Percentiles rank a stretch among this genome's conserved stretches.
Evolutionary conservation across 179 eudicot genomes (phyloP).

Genomic region (Silene noctiflora): DNA sequence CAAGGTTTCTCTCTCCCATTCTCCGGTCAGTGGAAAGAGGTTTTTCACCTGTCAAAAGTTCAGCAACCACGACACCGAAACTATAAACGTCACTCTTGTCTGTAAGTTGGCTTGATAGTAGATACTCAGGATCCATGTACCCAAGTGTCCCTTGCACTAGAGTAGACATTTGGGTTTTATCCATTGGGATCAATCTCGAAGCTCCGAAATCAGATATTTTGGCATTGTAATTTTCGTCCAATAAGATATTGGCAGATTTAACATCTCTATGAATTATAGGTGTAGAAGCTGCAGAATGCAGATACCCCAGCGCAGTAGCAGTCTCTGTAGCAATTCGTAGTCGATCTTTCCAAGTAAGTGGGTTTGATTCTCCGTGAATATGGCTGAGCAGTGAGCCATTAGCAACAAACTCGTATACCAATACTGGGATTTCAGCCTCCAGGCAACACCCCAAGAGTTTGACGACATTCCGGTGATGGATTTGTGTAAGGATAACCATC

Average conservation of each 20-base stretch:
- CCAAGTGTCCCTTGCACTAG: constrained; percentile 25
- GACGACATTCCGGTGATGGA: constrained; percentile 10
- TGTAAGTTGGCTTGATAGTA: constrained; percentile 15
- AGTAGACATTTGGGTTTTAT: constrained; percentile 24
- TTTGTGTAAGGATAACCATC: constrained; percentile 17
- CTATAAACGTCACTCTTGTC: constrained; percentile 29
- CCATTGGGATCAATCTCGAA: constrained; percentile 19
- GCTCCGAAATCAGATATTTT: constrained; percentile 24
- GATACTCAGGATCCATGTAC: constrained; percentile 28
- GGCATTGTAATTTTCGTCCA: constrained; percentile 13
- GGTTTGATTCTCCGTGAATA: constrained; percentile 14
- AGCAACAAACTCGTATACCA: constrained; percentile 31
- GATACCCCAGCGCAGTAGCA: constrained; percentile 23
- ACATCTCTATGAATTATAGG: constrained; percentile 23
- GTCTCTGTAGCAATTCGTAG: constrained; percentile 22
- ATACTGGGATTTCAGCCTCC: constrained; percentile 32
- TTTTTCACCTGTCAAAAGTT: constrained; percentile 15
- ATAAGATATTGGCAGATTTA: constrained; percentile 20
- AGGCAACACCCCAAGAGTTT: constrained; percentile 22
- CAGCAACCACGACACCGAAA: constrained; percentile 24
- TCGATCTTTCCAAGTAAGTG: constrained; percentile 16
- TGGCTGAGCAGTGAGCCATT: constrained; percentile 31
- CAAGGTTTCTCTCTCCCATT: constrained; percentile 22
- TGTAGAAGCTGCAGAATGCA: constrained; percentile 18
- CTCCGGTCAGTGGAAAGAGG: constrained; percentile 11